phyloP scores from a whole-genome alignment of 1,284 basidiomycete genomes.

The Tilletiaria anomala region DNA sequence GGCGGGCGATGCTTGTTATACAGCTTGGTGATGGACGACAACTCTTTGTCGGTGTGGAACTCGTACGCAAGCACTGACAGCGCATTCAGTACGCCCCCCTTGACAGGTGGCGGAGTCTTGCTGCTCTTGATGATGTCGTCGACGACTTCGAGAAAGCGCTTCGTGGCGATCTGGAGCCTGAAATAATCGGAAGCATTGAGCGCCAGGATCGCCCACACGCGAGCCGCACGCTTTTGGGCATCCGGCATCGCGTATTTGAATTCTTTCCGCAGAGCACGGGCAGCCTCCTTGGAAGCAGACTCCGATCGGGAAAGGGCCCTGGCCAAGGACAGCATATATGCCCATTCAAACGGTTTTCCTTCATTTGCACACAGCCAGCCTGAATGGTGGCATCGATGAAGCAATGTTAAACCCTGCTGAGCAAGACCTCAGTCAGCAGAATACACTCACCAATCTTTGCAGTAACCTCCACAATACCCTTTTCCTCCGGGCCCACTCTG shows the following conservation, averaged over 20 bases:
- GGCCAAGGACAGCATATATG: slow-evolving; percentile 12
- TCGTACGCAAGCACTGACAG: slow-evolving; percentile 26
- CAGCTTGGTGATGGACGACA: slow-evolving; percentile 17
- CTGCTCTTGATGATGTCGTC: slow-evolving; percentile 17
- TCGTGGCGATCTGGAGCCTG: slow-evolving; percentile 20
- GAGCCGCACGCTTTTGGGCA: slow-evolving; percentile 16
- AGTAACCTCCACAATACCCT: too few relatives aligned
- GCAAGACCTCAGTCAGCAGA: too few relatives aligned
- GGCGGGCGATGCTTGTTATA: slow-evolving; percentile 26
- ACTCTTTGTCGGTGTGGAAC: slow-evolving; percentile 16
- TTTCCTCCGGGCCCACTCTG: too few relatives aligned
- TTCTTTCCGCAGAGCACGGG: slow-evolving; percentile 24
- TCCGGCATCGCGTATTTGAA: slow-evolving; percentile 19
- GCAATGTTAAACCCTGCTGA: too few relatives aligned
- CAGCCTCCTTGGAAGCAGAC: slow-evolving; percentile 27
- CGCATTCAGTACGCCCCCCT: slow-evolving; percentile 20
- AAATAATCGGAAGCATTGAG: slow-evolving; percentile 25
- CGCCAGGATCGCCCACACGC: slow-evolving; percentile 22
- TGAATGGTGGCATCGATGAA: too few relatives aligned
- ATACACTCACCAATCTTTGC: too few relatives aligned
- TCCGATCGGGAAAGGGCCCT: slow-evolving; percentile 17
- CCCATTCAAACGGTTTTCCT: too few relatives aligned
- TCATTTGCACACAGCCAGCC: too few relatives aligned
- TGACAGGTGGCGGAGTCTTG: slow-evolving; percentile 22
- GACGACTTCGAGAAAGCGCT: slow-evolving; percentile 22